phyloP scores from a whole-genome alignment of 495 filamentous ascomycete genomes.

The Choiromyces venosus region DNA sequence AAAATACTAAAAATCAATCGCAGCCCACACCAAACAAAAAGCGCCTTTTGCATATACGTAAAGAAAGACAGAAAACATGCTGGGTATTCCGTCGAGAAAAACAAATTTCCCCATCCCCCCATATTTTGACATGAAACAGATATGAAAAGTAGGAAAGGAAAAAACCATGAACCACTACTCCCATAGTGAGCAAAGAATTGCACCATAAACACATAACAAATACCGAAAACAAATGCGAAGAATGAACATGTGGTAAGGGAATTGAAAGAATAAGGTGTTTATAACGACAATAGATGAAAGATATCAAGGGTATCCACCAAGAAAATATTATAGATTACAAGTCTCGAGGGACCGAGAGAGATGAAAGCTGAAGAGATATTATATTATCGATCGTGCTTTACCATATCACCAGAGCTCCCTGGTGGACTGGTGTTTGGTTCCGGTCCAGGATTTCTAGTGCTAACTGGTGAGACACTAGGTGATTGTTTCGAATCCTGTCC shows the following conservation, averaged over 20 bases:
- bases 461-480: constrained; percentile 29
- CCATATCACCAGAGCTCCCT: constrained; percentile 5
- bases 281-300: constrained; percentile 34
- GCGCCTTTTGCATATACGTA: background rate
- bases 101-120: constrained; percentile 25
- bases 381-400: constrained; percentile 20
- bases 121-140: constrained; percentile 15
- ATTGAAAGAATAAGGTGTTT: constrained; percentile 22
- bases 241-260: constrained; percentile 13
- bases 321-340: constrained; percentile 28
- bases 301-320: constrained; percentile 10
- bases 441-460: constrained; percentile 18
- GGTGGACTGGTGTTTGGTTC: constrained; percentile 22
- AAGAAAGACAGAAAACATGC: background rate
- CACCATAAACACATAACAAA: background rate
- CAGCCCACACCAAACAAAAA: background rate
- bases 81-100: constrained; percentile 17
- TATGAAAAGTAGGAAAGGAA: constrained; percentile 21
- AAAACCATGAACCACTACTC: constrained; percentile 12
- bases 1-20: constrained; percentile 14
- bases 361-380: background rate
- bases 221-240: constrained; percentile 11
- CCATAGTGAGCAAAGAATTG: constrained; percentile 8
- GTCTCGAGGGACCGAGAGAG: constrained; percentile 3
- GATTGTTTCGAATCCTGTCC: constrained; percentile 32